Conservation (phyloP, 768 basidiomycete genomes). For the Daedaleopsis nitida region DNA sequence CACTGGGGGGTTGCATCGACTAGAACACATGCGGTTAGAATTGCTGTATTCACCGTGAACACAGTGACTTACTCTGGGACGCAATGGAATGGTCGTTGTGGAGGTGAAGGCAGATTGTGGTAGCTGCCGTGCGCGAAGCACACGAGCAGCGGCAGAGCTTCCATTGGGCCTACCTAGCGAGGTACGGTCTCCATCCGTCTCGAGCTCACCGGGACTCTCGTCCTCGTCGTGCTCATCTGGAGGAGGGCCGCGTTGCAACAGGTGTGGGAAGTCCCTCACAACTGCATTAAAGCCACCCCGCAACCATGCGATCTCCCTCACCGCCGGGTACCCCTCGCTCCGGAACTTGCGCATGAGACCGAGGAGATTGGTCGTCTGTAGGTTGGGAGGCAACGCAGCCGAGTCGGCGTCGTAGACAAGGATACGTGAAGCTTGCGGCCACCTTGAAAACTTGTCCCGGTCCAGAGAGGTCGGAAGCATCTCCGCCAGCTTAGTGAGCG, state of each 20-base stretch:
- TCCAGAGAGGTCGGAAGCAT: conserved; percentile 74
- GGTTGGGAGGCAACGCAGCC: conserved; percentile 36
- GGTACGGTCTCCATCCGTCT: conserved; percentile 1
- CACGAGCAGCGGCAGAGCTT: conserved; percentile 23
- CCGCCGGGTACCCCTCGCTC: conserved; percentile 48
- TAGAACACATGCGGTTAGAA: neutral
- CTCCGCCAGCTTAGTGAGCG: conserved; percentile 70
- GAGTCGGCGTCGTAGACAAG: conserved; percentile 89
- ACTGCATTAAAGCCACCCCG: conserved; percentile 82
- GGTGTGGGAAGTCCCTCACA: conserved; percentile 51
- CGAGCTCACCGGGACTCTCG: conserved; percentile 33
- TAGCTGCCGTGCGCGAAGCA: conserved; percentile 58
- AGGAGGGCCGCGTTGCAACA: conserved; percentile 54
- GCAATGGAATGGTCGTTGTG: conserved; percentile 37
- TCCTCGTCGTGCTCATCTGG: conserved; percentile 53
- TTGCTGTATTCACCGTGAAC: neutral
- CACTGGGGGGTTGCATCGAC: conserved; percentile 2
- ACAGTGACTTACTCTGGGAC: conserved; percentile 22
- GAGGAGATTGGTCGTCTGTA: conserved; percentile 66
- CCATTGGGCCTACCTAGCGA: conserved; percentile 16
- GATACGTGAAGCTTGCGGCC: conserved; percentile 62
- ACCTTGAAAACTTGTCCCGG: conserved; percentile 59
- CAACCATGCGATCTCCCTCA: conserved; percentile 74
- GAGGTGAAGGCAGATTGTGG: conserved; percentile 66
- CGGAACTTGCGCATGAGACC: conserved; percentile 79